These are phyloP conservation scores for Nicotiana obtusifolia DNA, from an alignment of 257 asterid species.

Conservation along the genomic window DNA sequence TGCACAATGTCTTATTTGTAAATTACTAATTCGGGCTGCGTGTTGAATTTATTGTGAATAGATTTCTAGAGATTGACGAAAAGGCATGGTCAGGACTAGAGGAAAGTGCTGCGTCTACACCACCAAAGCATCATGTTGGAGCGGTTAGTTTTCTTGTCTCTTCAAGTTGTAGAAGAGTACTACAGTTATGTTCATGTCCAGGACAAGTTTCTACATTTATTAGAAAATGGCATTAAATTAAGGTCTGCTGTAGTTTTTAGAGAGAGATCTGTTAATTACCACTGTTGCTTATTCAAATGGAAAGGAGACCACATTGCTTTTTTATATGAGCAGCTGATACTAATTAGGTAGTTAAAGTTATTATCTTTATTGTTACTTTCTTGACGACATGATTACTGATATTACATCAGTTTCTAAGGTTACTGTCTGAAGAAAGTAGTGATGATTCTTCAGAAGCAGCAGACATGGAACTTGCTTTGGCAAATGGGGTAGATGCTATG, in stretches of 20 bases:
- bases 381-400: constrained; percentile 8
- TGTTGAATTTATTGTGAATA: constrained; percentile 16
- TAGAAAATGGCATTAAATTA: not conserved
- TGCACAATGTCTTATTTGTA: not conserved
- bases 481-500: constrained; percentile 63
- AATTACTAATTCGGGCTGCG: not conserved
- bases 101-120: constrained; percentile 61
- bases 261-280: not conserved
- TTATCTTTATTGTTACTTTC: not conserved
- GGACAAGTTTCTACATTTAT: not conserved
- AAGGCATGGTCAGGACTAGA: constrained; percentile 81
- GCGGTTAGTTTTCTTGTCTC: constrained; percentile 48
- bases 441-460: constrained; percentile 43
- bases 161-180: not conserved
- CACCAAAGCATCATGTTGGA: constrained; percentile 68
- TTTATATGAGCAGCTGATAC: not conserved
- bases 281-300: not conserved
- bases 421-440: constrained; percentile 60
- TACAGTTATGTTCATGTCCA: not conserved
- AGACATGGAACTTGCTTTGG: constrained; percentile 56
- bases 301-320: not conserved
- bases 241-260: not conserved
- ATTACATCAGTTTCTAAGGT: constrained; percentile 59
- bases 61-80: constrained; percentile 64
- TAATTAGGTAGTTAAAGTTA: not conserved